phyloP scores from a whole-genome alignment of 495 filamentous ascomycete genomes.

The Podospora tetraspora region DNA sequence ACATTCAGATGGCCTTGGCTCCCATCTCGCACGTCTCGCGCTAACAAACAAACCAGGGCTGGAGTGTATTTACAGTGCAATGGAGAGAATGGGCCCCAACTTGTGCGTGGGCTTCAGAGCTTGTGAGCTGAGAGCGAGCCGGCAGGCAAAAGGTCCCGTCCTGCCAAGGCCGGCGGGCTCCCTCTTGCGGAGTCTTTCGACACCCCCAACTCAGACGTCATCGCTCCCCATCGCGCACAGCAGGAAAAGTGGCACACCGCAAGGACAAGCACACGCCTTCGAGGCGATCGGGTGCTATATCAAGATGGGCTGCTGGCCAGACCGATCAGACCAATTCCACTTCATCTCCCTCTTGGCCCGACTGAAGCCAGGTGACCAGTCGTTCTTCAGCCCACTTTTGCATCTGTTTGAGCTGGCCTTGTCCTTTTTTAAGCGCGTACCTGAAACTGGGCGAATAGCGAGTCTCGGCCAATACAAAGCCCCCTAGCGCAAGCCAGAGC shows the following conservation, averaged over 20 bases:
- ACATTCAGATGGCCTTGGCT: no score
- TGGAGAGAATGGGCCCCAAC: not conserved
- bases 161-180: not conserved
- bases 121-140: not conserved
- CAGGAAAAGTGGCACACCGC: not conserved
- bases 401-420: not conserved
- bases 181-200: not conserved
- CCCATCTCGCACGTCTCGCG: no score
- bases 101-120: not conserved
- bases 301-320: not conserved
- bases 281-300: not conserved
- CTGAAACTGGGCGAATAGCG: slow-evolving; percentile 24
- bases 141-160: not conserved
- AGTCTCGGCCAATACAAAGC: slow-evolving; percentile 14
- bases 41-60: no score
- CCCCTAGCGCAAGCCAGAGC: slow-evolving; percentile 9
- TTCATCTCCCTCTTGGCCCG: not conserved
- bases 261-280: not conserved
- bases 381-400: not conserved
- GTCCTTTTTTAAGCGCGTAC: slow-evolving; percentile 11
- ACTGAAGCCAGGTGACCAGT: not conserved
- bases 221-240: not conserved
- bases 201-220: not conserved
- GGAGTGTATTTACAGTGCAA: not conserved
- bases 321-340: not conserved